Percentiles rank a stretch among this genome's conserved stretches.
Evolutionary conservation across 192 early-diverging fungal species (phyloP).

Genomic region (Coemansia sp.): DNA sequence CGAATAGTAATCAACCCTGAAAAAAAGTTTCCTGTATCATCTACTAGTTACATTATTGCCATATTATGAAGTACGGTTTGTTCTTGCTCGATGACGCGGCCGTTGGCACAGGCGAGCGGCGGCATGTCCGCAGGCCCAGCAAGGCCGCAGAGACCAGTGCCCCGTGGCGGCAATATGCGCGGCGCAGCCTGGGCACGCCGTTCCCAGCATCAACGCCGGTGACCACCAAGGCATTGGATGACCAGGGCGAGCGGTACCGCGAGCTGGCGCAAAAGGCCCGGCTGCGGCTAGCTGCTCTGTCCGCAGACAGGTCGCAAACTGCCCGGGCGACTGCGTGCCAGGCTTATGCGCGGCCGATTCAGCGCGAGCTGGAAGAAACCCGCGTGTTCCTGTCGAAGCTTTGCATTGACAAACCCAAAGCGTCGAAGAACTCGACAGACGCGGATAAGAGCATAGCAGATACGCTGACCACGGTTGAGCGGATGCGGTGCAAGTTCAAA

Average conservation of each 20-base stretch:
- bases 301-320: not conserved
- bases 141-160: not conserved
- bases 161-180: conserved; percentile 7
- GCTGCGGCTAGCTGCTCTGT: not conserved
- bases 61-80: too few species aligned
- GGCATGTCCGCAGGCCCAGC: not conserved
- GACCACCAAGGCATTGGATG: not conserved
- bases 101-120: not conserved
- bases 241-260: conserved; percentile 10
- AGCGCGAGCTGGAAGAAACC: conserved; percentile 28
- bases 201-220: conserved; percentile 9
- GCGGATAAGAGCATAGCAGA: conserved; percentile 8
- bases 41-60: too few species aligned
- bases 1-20: too few species aligned
- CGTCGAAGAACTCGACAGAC: not conserved
- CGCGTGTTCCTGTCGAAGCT: conserved; percentile 18
- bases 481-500: conserved; percentile 29
- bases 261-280: conserved; percentile 8
- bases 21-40: too few species aligned
- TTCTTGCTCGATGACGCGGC: not conserved
- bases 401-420: not conserved
- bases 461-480: conserved; percentile 18
- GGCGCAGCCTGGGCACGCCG: conserved; percentile 13
- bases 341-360: conserved; percentile 20
- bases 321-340: conserved; percentile 18